These are phyloP conservation scores for Epichloe festucae DNA, from an alignment of 2,329 filamentous ascomycete species.

Conservation along the genomic window DNA sequence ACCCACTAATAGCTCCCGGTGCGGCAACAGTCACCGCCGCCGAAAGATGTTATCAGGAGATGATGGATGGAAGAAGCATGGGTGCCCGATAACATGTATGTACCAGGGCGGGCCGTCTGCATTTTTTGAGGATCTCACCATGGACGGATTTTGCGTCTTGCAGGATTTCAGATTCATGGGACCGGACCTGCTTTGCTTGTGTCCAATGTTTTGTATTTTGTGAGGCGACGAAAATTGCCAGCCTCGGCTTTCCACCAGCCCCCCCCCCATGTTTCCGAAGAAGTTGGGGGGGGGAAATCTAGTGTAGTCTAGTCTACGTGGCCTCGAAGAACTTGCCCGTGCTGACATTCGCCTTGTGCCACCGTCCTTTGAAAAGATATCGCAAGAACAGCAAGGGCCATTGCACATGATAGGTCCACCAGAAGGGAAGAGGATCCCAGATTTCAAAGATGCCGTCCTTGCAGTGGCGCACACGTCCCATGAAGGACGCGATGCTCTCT, in stretches of 20 bases:
- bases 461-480: conserved; percentile 32
- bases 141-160: too few species aligned
- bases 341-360: conserved; percentile 56
- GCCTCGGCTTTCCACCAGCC: too few species aligned
- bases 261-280: too few species aligned
- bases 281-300: too few species aligned
- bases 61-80: not conserved
- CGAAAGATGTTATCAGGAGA: not conserved
- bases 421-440: conserved; percentile 44
- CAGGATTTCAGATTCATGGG: too few species aligned
- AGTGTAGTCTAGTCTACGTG: not conserved
- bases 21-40: not conserved
- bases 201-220: too few species aligned
- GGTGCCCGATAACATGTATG: not conserved
- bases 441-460: conserved; percentile 39
- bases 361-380: conserved; percentile 33
- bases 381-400: conserved; percentile 38
- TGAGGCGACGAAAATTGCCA: too few species aligned
- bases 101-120: too few species aligned
- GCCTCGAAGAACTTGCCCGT: conserved; percentile 30
- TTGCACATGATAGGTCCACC: conserved; percentile 44
- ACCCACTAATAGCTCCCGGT: not conserved
- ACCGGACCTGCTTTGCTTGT: too few species aligned
- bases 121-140: too few species aligned
- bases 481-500: conserved; percentile 14